A percentile compares a stretch with the other conserved stretches of the same genome.
These are phyloP conservation scores for Monosporascus sp. DNA, from an alignment of 2,329 filamentous ascomycete species.

Conservation along the genomic window DNA sequence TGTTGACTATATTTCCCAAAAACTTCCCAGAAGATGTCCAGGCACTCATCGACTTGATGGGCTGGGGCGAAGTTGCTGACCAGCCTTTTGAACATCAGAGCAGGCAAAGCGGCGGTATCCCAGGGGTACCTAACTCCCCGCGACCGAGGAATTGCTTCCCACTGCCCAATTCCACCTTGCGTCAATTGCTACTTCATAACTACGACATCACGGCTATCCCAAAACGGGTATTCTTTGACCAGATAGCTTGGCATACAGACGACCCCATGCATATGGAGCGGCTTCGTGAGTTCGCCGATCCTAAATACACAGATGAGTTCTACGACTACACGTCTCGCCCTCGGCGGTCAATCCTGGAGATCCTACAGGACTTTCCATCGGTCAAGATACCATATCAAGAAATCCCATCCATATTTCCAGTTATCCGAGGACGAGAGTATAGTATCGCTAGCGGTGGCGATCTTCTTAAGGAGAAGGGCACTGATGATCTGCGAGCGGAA, in stretches of 20 bases:
- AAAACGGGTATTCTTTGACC: conserved; percentile 76
- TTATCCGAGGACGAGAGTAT: conserved; percentile 85
- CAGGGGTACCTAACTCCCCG: conserved; percentile 1
- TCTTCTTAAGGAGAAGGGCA: conserved; percentile 21
- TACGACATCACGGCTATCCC: conserved; percentile 89
- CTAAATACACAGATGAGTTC: conserved; percentile 80
- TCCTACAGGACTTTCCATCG: conserved; percentile 82
- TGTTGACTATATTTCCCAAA: conserved; percentile 77
- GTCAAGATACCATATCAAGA: conserved; percentile 76
- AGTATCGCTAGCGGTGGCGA: conserved; percentile 76
- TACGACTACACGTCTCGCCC: conserved; percentile 94
- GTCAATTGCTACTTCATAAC: conserved; percentile 72
- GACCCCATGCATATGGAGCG: conserved; percentile 73
- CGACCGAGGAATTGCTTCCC: conserved; percentile 27
- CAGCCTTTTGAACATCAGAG: conserved; percentile 43
- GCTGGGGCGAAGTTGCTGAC: conserved; percentile 72
- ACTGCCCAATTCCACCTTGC: conserved; percentile 53
- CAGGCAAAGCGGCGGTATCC: conserved; percentile 5
- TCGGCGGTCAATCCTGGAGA: conserved; percentile 84
- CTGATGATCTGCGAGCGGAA: conserved; percentile 50
- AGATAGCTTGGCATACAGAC: conserved; percentile 68
- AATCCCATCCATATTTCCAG: conserved; percentile 67
- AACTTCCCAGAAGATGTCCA: conserved; percentile 82
- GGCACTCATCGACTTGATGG: conserved; percentile 70
- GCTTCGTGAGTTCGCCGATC: conserved; percentile 75